Evolutionary conservation across 2,329 filamentous ascomycete species (phyloP), one percentile per base, ranked within the genome.

Genomic region (Lasiodiplodia gonubiensis): DNA sequence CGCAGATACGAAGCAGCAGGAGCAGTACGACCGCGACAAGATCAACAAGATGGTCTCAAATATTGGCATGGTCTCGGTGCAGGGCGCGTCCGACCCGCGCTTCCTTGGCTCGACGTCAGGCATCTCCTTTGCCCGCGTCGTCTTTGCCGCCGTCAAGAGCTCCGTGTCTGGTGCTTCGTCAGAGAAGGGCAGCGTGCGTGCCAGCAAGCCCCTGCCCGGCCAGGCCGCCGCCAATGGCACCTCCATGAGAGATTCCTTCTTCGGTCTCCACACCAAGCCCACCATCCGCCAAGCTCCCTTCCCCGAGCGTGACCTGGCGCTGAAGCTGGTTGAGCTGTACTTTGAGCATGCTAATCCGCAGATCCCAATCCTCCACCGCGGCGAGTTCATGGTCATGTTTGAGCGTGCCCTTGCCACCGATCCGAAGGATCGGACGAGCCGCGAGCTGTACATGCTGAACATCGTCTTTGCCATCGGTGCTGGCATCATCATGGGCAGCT

Each of bases 331-430:
- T 46, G 87, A 89, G 66, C 86, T 97, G 46, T 98, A 97, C 78
- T 98, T 98, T 78, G 93, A 97, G 80, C 92, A 97, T 77, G 93
- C 94, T 1, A 98, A 98, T 76, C 94, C 94, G 4, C 94, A 98
- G 78, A 96, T 97, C 71, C 94, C 94, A 0, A 93, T 97, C 52
- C 83, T 98, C 60, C 94, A 98, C 76, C 89, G 92, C 46, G 90
- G 87, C 37, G 93, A 97, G 72, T 98, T 97, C 74, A 93, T 93
- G 89, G 86, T 90, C 54, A 88, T 97, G 80, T 92, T 97, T 76
- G 90, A 97, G 65, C 87, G 88, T 54, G 92, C 93, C 0, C 97
- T 97, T 78, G 84, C 87, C 4, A 86, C 87, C 0, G 87, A 90
- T 23, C 85, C 87, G 55, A 86, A 88, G 68, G 85, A 87, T 64